phyloP scores from a whole-genome alignment of 805 yeast species.

The Zygosaccharomyces gambellarensis region DNA sequence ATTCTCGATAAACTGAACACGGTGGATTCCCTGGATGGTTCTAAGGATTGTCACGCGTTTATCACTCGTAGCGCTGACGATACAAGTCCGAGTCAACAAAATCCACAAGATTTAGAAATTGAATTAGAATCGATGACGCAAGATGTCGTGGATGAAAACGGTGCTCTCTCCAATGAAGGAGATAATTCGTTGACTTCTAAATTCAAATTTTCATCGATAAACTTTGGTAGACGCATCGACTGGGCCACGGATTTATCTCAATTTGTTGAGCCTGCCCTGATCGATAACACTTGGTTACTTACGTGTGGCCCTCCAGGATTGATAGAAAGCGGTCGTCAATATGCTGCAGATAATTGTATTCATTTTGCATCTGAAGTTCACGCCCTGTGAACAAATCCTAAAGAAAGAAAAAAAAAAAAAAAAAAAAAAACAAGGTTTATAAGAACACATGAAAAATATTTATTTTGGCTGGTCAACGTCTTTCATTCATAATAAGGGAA shows the following conservation, averaged over 20 bases:
- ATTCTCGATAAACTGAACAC: conserved; percentile 31
- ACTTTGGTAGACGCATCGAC: conserved; percentile 25
- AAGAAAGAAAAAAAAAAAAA: not conserved
- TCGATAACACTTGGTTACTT: conserved; percentile 27
- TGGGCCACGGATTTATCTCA: conserved; percentile 27
- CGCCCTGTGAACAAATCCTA: conserved; percentile 12
- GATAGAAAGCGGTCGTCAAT: conserved; percentile 18
- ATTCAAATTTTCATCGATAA: conserved; percentile 16
- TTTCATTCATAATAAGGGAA: conserved; percentile 38
- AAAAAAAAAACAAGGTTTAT: not conserved
- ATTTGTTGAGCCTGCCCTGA: conserved; percentile 14
- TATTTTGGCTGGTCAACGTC: not conserved
- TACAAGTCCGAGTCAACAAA: conserved; percentile 4
- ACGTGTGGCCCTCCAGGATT: conserved; percentile 31
- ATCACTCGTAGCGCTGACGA: conserved; percentile 13
- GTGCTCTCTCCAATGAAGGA: conserved; percentile 11
- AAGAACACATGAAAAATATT: not conserved
- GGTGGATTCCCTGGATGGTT: conserved; percentile 5
- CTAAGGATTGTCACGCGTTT: conserved; percentile 15
- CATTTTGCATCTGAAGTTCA: conserved; percentile 24
- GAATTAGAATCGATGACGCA: conserved; percentile 14
- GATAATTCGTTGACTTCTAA: not conserved
- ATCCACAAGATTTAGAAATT: conserved; percentile 16
- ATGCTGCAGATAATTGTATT: conserved; percentile 19
- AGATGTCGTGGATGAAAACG: conserved; percentile 18